These are phyloP conservation scores for Candida andamanensis DNA, from an alignment of 805 yeast genomes.

Conservation along the genomic window DNA sequence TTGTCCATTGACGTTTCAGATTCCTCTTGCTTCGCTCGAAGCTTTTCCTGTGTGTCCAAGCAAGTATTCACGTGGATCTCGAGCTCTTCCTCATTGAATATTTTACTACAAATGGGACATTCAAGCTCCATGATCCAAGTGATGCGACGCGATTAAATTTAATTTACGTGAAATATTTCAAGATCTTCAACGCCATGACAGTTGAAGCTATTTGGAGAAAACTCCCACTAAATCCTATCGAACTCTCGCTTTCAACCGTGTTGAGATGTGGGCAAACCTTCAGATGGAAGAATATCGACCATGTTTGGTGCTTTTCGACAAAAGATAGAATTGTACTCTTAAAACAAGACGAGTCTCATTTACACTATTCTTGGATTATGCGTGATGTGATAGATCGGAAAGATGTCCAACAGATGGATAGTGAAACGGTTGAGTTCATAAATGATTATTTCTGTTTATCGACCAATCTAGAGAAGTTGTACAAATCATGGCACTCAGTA, in stretches of 20 bases:
- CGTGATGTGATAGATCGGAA: slow-evolving; percentile 6
- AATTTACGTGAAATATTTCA: neutral
- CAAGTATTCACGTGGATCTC: slow-evolving; percentile 40
- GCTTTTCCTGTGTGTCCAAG: slow-evolving; percentile 25
- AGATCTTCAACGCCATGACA: slow-evolving; percentile 14
- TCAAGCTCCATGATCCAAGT: slow-evolving; percentile 10
- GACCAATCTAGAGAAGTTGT: slow-evolving; percentile 49
- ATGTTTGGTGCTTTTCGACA: slow-evolving; percentile 62
- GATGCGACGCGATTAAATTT: slow-evolving; percentile 3
- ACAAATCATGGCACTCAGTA: slow-evolving; percentile 53
- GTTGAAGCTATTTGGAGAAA: slow-evolving; percentile 20
- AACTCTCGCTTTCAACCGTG: slow-evolving; percentile 58
- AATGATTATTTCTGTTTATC: slow-evolving; percentile 67
- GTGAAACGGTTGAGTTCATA: slow-evolving; percentile 41
- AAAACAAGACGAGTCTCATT: slow-evolving; percentile 46
- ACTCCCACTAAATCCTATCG: slow-evolving; percentile 25
- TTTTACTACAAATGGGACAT: slow-evolving; percentile 35
- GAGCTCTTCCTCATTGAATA: slow-evolving; percentile 18
- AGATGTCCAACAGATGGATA: slow-evolving; percentile 5
- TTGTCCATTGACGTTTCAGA: neutral
- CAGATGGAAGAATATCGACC: slow-evolving; percentile 63
- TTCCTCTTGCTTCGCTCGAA: slow-evolving; percentile 1
- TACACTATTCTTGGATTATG: slow-evolving; percentile 49
- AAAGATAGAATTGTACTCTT: slow-evolving; percentile 58
- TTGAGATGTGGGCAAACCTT: slow-evolving; percentile 85